Evolutionary conservation across 106 monocot species (phyloP).

Genomic region (Dendrobium chrysotoxum): DNA sequence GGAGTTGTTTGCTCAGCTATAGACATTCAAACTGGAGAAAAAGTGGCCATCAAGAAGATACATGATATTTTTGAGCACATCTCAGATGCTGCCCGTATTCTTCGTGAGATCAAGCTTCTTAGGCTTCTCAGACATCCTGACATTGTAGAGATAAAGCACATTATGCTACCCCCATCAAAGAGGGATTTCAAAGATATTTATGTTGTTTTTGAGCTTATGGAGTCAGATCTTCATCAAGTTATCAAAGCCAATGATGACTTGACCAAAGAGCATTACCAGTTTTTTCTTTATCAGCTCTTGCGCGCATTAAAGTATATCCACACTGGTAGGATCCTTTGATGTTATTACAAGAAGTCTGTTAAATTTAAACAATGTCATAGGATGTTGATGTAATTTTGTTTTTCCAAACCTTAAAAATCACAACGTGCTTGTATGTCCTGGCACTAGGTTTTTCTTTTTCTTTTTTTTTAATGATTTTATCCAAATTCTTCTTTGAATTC

Average conservation of each 20-base stretch:
- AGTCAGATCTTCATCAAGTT: conserved; percentile 43
- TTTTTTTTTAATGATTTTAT: neutral
- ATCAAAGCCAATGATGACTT: conserved; percentile 46
- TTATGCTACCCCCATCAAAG: conserved; percentile 36
- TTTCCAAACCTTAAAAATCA: neutral
- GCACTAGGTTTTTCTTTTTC: neutral
- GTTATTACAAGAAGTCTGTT: neutral
- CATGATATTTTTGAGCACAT: conserved; percentile 36
- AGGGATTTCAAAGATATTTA: conserved; percentile 47
- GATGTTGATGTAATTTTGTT: neutral
- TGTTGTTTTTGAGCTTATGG: conserved; percentile 48
- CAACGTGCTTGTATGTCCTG: neutral
- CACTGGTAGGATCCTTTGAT: conserved; percentile 19
- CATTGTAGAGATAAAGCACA: conserved; percentile 41
- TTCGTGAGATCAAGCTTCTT: conserved; percentile 43
- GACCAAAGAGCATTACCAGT: conserved; percentile 37
- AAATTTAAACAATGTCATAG: neutral
- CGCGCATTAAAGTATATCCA: conserved; percentile 41
- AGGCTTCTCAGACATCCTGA: conserved; percentile 36
- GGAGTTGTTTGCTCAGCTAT: conserved; percentile 39
- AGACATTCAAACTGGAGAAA: conserved; percentile 26
- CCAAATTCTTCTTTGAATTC: neutral
- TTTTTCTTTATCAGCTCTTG: conserved; percentile 39
- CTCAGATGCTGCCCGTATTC: conserved; percentile 36
- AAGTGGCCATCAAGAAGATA: conserved; percentile 42